Base-by-base conservation (phyloP, 2,329 filamentous ascomycete genomes). In the Madurella fahalii region DNA sequence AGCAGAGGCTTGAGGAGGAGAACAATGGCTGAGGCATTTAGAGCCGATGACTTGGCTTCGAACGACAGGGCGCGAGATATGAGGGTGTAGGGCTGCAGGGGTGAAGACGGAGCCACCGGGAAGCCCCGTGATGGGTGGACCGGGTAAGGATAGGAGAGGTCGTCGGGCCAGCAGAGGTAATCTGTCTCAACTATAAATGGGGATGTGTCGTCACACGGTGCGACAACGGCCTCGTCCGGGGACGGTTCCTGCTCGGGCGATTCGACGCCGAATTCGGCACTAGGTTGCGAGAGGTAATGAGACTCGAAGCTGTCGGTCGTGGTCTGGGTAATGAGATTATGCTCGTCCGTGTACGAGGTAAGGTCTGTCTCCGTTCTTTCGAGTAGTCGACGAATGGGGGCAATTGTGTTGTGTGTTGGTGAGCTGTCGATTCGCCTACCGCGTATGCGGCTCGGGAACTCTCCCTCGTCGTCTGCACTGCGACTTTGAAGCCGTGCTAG, bases 11-110 rank as follows among this genome's bases (percentile, higher is more conserved):
- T 76, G 0, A 86, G 71, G 0, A 86, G 74, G 2, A 86, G 74
- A 5, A 86, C 67, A 61, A 86, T 85, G 30, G 81, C 79, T 0
- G 83, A 78, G 0, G 83, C 81, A 57, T 82, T 81, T 20, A 85
- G 71, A 1, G 80, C 76, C 0, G 81, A 84, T 1, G 75, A 77
- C 45, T 73, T 75, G 5, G 74, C 74, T 63, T 86, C 83, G 53
- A 82, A 85, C 5, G 74, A 70, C 1, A 86, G 70, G 0, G 80
- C 77, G 4, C 80, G 75, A 12, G 73, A 69, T 8, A 86, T 68
- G 9, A 85, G 70, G 0, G 74, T 69, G 49, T 81, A 79, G 0
- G 83, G 82, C 45, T 85, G 74, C 1, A 86, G 74, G 0, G 82
- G 78, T 0, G 71, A 65, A 3, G 61, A 48, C 9, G 41, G 46